phyloP scores from a whole-genome alignment of 1,139 yeast genomes.

The Debaryomyces nepalensis region DNA sequence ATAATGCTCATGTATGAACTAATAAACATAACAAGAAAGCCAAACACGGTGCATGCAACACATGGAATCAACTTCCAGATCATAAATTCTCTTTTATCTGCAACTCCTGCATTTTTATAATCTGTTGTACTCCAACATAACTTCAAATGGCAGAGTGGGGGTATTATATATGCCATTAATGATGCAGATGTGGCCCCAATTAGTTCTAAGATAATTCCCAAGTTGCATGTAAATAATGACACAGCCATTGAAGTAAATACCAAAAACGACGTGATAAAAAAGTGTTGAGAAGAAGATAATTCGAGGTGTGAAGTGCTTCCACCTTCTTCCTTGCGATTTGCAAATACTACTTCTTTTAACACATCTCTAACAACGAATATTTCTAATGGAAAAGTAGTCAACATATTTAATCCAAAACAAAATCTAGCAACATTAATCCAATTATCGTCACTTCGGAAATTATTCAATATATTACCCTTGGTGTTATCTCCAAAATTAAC shows the following conservation, averaged over 20 bases:
- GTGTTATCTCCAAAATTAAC: slow-evolving; percentile 76
- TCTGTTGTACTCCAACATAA: slow-evolving; percentile 58
- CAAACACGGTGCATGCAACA: slow-evolving; percentile 68
- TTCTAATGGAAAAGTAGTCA: slow-evolving; percentile 91
- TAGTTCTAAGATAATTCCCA: slow-evolving; percentile 86
- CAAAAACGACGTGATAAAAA: slow-evolving; percentile 66
- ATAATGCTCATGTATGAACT: slow-evolving; percentile 76
- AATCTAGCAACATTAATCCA: slow-evolving; percentile 84
- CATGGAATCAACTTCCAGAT: slow-evolving; percentile 52
- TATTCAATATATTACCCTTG: slow-evolving; percentile 85
- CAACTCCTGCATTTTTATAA: slow-evolving; percentile 36
- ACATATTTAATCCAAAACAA: slow-evolving; percentile 92
- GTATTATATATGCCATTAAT: slow-evolving; percentile 87
- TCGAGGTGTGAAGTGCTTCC: slow-evolving; percentile 43
- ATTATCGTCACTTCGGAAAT: slow-evolving; percentile 75
- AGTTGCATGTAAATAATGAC: slow-evolving; percentile 79
- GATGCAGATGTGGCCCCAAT: slow-evolving; percentile 95
- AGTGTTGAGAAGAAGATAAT: slow-evolving; percentile 56
- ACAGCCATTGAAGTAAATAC: slow-evolving; percentile 76
- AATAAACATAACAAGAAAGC: slow-evolving; percentile 73
- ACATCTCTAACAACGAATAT: slow-evolving; percentile 90
- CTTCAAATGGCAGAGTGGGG: slow-evolving; percentile 80
- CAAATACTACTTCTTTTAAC: slow-evolving; percentile 60
- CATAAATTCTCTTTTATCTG: slow-evolving; percentile 35
- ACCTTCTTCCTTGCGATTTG: slow-evolving; percentile 26